These are phyloP conservation scores for Peronospora belbahrii DNA, from an alignment of 352 stramenopile genomes.

Conservation along the genomic window DNA sequence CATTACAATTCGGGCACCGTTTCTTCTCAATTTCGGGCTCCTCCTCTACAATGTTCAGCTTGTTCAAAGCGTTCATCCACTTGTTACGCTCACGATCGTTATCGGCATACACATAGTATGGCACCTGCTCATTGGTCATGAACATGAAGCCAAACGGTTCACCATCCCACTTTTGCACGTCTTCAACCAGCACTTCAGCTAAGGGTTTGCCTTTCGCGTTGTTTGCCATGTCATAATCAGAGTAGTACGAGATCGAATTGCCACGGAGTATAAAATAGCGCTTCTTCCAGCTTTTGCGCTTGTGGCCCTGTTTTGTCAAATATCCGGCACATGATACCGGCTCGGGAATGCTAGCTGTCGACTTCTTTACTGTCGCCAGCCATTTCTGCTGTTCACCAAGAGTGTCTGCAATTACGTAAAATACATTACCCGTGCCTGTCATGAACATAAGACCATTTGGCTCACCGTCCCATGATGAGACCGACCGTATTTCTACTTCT, in stretches of 20 bases:
- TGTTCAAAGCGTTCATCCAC: constrained; percentile 82
- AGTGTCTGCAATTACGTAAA: constrained; percentile 79
- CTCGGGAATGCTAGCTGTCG: constrained; percentile 59
- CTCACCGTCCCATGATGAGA: constrained; percentile 74
- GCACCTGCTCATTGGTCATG: constrained; percentile 83
- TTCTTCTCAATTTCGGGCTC: constrained; percentile 77
- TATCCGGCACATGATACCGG: constrained; percentile 78
- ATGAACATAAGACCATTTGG: constrained; percentile 81
- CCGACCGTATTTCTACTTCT: constrained; percentile 74
- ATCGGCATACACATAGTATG: constrained; percentile 87
- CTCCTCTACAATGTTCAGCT: constrained; percentile 60
- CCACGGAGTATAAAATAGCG: constrained; percentile 85
- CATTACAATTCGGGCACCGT: constrained; percentile 74
- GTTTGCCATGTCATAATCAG: constrained; percentile 83
- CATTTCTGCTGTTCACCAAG: constrained; percentile 76
- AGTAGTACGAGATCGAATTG: constrained; percentile 68
- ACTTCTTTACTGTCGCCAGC: constrained; percentile 62
- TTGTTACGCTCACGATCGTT: constrained; percentile 83
- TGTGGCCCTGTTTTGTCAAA: constrained; percentile 86
- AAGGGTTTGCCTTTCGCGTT: constrained; percentile 70
- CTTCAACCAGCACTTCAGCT: constrained; percentile 74
- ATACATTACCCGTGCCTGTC: constrained; percentile 75
- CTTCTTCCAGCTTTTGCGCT: constrained; percentile 89
- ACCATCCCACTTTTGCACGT: constrained; percentile 81
- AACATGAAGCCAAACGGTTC: constrained; percentile 87